Base-by-base conservation (phyloP, 495 filamentous ascomycete genomes). In the Aspergillus ostianus region DNA sequence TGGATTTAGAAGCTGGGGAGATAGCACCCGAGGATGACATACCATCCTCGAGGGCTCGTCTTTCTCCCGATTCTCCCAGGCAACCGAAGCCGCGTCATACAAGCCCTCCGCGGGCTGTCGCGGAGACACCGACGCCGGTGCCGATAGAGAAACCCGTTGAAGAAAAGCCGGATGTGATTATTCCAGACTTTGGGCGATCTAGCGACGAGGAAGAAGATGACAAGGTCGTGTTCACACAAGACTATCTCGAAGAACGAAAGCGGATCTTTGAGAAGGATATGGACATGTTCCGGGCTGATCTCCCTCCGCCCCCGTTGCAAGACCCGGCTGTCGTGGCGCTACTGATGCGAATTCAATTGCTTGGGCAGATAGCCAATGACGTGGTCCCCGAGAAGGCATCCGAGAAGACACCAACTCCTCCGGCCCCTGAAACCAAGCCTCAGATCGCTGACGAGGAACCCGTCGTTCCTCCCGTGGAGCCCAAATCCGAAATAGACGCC, bases 231-330 rank as follows among this genome's bases (percentile, higher is more conserved):
- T 77, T 84, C 21, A 81, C 75, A 8, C 75, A 83, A 20, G 79
- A 81, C 36, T 80, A 83, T 58, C 65, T 82, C 8, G 74, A 80
- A n/a, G 74, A 79, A 57, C 70, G 78, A 19, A 79, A 80, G 61
- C 70, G 63, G 15, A 74, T 74, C 0, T 81, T 80, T 32, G 78
- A 83, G 56, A 77, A 72, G 47, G 75, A 80, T 30, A 75, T 82
- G 67, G 64, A 72, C 44, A 58, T 64, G 6, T 67, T 84, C 30
- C 70, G 78, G 46, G 70, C 76, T 8, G 77, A 79, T 62, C 61
- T 82, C 57, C 81, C 80, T 18, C 73, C 64, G 0, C 65, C 76
- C 2, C 75, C 75, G 9, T 59, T 81, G 47, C 73, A 79, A 55
- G 78, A 84, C 61, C 76, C 76, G 0, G 64, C 62, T 10, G 74